A percentile compares a stretch with the other conserved stretches of the same genome.
Conservation (phyloP, 2,329 filamentous ascomycete genomes). For the Aspergillus carbonarius region DNA sequence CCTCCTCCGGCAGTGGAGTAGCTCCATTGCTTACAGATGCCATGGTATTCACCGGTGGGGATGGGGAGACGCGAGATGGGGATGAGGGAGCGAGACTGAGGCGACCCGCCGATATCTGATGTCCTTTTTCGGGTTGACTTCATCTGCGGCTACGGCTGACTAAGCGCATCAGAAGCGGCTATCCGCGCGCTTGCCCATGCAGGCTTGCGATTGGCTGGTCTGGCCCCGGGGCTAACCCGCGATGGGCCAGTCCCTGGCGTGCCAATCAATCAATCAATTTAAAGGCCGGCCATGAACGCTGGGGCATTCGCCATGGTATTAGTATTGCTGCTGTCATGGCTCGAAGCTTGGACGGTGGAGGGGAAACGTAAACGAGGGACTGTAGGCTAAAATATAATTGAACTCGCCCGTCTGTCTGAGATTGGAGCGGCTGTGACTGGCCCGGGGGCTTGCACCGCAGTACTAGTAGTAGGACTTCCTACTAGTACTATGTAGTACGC, state of each 20-base stretch:
- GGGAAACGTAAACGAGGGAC: background rate
- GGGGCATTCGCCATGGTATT: background rate
- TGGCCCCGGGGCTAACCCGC: background rate
- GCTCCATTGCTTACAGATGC: conserved; percentile 42
- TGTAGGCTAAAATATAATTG: background rate
- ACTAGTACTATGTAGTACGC: too few species aligned
- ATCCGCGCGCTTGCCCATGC: conserved; percentile 10
- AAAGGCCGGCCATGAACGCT: background rate
- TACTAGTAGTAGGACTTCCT: too few species aligned
- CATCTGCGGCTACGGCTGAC: conserved; percentile 4
- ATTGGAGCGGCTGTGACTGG: too few species aligned
- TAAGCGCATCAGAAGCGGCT: conserved; percentile 2
- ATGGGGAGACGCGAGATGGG: background rate
- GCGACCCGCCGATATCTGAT: background rate
- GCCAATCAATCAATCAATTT: background rate
- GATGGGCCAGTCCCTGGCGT: background rate
- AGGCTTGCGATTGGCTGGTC: conserved; percentile 11
- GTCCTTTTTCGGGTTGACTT: conserved; percentile 6
- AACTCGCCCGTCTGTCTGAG: background rate
- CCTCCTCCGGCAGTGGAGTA: conserved; percentile 52
- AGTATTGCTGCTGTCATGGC: background rate
- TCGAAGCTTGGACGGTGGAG: background rate
- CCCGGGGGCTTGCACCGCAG: too few species aligned
- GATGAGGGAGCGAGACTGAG: background rate
- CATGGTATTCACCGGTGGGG: conserved; percentile 29